Conservation (phyloP, 345 rosid genomes). For the Syzygium jambos region DNA sequence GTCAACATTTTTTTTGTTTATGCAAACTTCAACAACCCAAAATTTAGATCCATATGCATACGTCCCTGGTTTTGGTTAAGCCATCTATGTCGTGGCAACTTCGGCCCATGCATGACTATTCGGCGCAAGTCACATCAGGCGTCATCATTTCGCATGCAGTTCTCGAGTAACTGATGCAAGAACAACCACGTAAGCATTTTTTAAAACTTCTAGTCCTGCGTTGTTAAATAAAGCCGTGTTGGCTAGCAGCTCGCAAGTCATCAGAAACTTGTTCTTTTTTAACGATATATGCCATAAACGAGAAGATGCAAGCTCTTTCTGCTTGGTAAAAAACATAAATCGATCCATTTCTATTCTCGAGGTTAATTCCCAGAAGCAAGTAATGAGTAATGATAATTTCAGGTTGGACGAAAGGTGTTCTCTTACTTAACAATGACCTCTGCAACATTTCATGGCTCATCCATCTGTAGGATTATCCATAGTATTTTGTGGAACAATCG, state of each 20-base stretch:
- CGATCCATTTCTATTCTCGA: neutral
- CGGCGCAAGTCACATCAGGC: neutral
- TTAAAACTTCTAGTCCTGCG: neutral
- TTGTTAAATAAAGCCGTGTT: neutral
- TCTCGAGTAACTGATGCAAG: neutral
- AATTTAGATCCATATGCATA: too few relatives aligned
- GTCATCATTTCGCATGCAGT: neutral
- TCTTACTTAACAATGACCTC: neutral
- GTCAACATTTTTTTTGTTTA: neutral
- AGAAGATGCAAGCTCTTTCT: neutral
- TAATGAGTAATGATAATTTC: too few relatives aligned
- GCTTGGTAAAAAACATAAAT: rapidly evolving
- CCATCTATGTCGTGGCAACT: too few relatives aligned
- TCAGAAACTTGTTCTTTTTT: neutral
- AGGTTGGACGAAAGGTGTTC: neutral
- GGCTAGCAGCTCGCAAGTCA: neutral
- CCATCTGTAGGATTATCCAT: neutral
- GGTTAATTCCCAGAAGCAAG: neutral
- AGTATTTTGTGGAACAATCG: neutral
- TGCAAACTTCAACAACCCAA: neutral
- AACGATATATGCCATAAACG: neutral
- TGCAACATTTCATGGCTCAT: neutral
- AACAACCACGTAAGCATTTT: neutral
- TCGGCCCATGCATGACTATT: too few relatives aligned
- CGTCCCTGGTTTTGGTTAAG: neutral